Evolutionary conservation across 2,329 filamentous ascomycete species (phyloP), one percentile per base, ranked within the genome.

Genomic region (Simplicillium sp.): DNA sequence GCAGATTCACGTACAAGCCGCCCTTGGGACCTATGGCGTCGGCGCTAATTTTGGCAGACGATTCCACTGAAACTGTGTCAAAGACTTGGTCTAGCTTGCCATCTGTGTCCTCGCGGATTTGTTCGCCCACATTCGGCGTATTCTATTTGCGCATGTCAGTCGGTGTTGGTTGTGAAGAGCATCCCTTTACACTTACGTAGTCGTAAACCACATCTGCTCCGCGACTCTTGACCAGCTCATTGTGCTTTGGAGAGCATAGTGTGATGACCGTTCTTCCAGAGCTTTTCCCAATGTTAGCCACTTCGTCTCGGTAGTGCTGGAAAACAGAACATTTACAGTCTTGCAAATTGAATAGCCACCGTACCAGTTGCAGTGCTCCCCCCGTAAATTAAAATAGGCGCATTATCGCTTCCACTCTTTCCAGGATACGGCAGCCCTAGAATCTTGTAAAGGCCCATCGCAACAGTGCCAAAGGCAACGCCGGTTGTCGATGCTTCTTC

Each of bases 351-450:
- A 46, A 71, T 65, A 5, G 56, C 67, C 40, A 74, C 68, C 35
- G 75, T 70, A 53, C 68, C 70, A 0, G 75, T 75, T 2, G 73
- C 74, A 9, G 70, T 78, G 54, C 71, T 70, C 13, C 64, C 66
- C 34, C 66, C 68, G 40, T 70, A 68, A 44, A 69, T 66, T 16
- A 70, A 48, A 33, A 71, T 48, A 0, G 65, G 9, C 14, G 12
- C 31, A 13, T 57, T 34, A 60, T 50, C 32, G 60, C 52, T 9
- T 62, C 54, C 40, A 6, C 66, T 59, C 8, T 52, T 41, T 15
- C 49, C 58, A 1, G 77, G 77, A 3, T 75, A 54, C 0, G 67
- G 61, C 0, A 74, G 60, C 38, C 55, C 40, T 1, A 75, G 57
- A 5, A 53, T 50, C 44, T 70, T 64, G 54, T 71, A 74, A 5